Base-by-base conservation (phyloP, 805 yeast genomes). In the Candida verbasci region DNA sequence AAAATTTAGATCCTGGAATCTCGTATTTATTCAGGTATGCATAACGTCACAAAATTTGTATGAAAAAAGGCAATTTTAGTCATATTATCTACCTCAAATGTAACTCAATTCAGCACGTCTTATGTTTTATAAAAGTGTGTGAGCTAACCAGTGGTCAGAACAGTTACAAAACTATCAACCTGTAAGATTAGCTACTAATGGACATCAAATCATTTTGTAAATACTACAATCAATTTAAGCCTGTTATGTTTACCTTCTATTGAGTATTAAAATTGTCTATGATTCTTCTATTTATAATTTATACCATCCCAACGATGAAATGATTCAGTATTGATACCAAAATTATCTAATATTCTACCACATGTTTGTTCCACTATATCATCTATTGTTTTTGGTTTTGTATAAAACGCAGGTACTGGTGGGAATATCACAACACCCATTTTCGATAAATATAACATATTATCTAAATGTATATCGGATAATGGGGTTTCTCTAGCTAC, bases 371-470 rank as follows among this genome's bases (percentile, higher is more conserved):
- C 25, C 6, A 24, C 14, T 6, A 24, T 24, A n/a, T 24, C 25
- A 9, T 24, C 25, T 6, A 24, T n/a, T 5, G 25, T 11, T 24
- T 24, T 24, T 11, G 25, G 25, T 9, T 24, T 24, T 9, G 25
- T 24, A n/a, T 24, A 24, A 24, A 24, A 24, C n/a, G 25, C 25
- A 24, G 25, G 25, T n/a, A 24, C 25, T 24, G 25, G 25, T 24
- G 25, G 25, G 14, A 24, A 24, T 6, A 24, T 24, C 10, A n/a
- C 10, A n/a, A 24, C 25, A 11, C 25, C 25, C 25, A 24, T 24
- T 24, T n/a, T 24, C 25, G 10, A n/a, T n/a, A 24, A 24, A n/a
- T 24, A 24, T 4, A 24, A 9, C 25, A 24, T 24, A 24, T 24
- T 24, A 24, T 24, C 25, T n/a, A 24, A 24, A n/a, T 24, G 25